Conservation (phyloP, 2,329 filamentous ascomycete genomes). For the Clarireedia sp. region DNA sequence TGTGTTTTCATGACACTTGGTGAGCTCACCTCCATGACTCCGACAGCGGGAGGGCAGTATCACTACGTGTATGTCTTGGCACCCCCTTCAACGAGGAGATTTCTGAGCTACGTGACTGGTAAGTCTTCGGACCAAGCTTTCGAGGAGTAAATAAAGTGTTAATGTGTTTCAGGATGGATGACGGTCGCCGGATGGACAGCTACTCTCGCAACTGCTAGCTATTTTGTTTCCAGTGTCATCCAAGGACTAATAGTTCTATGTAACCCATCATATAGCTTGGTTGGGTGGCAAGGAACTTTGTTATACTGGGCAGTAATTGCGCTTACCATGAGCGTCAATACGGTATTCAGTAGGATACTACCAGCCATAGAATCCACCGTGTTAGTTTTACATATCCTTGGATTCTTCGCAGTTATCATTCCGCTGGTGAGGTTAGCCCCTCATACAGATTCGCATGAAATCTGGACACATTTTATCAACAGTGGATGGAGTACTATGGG, state of each 20-base stretch:
- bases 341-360: background rate
- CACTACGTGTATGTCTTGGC: constrained; percentile 51
- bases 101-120: constrained; percentile 45
- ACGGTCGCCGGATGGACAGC: constrained; percentile 66
- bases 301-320: constrained; percentile 32
- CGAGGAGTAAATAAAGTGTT: background rate
- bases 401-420: background rate
- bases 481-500: background rate
- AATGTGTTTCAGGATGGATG: constrained; percentile 32
- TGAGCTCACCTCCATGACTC: constrained; percentile 36
- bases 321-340: background rate
- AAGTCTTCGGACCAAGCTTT: background rate
- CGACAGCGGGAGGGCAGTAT: constrained; percentile 46
- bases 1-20: constrained; percentile 35
- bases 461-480: background rate
- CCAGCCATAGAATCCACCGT: background rate
- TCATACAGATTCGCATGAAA: constrained; percentile 11
- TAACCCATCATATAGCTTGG: constrained; percentile 27
- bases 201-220: constrained; percentile 57
- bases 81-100: constrained; percentile 39
- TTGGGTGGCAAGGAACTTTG: constrained; percentile 35
- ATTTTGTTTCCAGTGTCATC: constrained; percentile 42
- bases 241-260: constrained; percentile 34
- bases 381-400: background rate
- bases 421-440: background rate